Evolutionary conservation across 805 yeast species (phyloP), one percentile per base, ranked within the genome.

Genomic region (Wickerhamomyces subpelliculosus): DNA sequence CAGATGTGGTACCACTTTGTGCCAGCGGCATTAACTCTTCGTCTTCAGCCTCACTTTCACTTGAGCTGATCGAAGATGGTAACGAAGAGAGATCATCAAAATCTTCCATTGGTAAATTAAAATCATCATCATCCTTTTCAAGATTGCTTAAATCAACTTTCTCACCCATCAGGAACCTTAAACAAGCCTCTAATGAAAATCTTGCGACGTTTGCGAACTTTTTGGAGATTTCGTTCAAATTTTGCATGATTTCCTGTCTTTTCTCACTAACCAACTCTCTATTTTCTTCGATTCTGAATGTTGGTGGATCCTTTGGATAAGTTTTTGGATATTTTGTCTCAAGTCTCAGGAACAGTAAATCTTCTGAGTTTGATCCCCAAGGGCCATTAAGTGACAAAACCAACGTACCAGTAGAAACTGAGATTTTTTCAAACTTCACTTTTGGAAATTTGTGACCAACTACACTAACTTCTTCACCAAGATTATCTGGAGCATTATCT

Each of bases 371-470:
- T 1, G 58, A 52, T 1, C 75, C 69, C 85, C 88, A 80, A 1
- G 87, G 85, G 0, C 97, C 97, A 45, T 79, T 73, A 37, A 93
- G 59, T n/a, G 94, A 79, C 11, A 93, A 58, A 3, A 78, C 76
- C 39, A 89, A 64, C 23, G 71, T 78, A 29, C 97, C 96, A 0
- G 95, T 82, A 0, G 94, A 77, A 0, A 90, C 95, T 2, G 93
- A 80, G 6, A 93, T 88, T 48, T 79, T 78, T 53, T 90, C 97
- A 57, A 93, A 88, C 2, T 80, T 65, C 4, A 93, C 72, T 48
- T 83, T 86, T 1, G 96, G 95, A 55, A 89, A 88, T 49, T 84
- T 85, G 48, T 82, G 88, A 3, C 96, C 95, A 7, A 88, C 87
- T 14, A 75, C 67, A 45, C 94, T 82, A 2, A 93, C 88, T 58